These are phyloP conservation scores for Physcomitrium patens DNA, from an alignment of 225 moss, liverwort and hornwort species.

Conservation along the genomic window DNA sequence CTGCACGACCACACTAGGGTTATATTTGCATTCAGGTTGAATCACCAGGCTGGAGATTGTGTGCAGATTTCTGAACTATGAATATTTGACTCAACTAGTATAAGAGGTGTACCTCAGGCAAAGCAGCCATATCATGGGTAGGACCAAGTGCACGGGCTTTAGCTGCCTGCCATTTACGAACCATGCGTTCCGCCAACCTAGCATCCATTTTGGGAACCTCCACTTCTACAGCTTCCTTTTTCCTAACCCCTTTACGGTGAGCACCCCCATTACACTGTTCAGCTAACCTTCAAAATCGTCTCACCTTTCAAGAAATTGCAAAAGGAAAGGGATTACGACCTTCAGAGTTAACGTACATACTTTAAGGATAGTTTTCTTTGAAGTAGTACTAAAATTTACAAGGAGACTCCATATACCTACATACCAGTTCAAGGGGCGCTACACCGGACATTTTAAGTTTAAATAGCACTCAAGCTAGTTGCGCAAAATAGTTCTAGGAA, in stretches of 20 bases:
- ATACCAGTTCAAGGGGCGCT: conserved; percentile 15
- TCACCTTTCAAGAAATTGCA: conserved; percentile 1
- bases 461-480: background rate
- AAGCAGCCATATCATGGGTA: conserved; percentile 65
- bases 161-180: conserved; percentile 87
- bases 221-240: conserved; percentile 41
- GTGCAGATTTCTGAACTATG: conserved; percentile 1
- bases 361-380: conserved; percentile 5
- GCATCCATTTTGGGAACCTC: conserved; percentile 87
- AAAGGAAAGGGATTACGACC: background rate
- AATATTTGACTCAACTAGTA: background rate
- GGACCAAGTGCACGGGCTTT: conserved; percentile 88
- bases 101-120: conserved; percentile 71
- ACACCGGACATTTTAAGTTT: background rate
- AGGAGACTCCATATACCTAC: background rate
- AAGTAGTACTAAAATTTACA: background rate
- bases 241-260: conserved; percentile 49
- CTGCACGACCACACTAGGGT: conserved; percentile 41
- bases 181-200: conserved; percentile 75
- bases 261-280: conserved; percentile 46
- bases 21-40: conserved; percentile 11
- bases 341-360: background rate
- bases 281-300: conserved; percentile 30
- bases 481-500: background rate
- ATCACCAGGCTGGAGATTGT: background rate